phyloP scores from a whole-genome alignment of 169 alveolate genomes.

The Pseudocohnilembus persalinus region DNA sequence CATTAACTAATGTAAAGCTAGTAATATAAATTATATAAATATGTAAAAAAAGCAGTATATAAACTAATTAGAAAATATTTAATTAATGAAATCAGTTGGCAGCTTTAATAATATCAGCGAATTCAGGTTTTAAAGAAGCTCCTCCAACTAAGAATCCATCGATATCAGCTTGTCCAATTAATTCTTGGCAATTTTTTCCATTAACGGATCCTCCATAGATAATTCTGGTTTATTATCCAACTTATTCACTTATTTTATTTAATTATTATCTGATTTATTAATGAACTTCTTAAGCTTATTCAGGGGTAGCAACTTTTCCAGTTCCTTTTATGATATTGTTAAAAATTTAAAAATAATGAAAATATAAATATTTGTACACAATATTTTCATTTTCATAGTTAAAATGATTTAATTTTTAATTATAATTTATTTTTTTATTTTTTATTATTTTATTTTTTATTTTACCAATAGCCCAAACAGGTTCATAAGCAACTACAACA shows the following conservation, averaged over 20 bases:
- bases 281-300: conserved; percentile 97
- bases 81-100: conserved; percentile 3
- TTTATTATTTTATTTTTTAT: too few relatives aligned
- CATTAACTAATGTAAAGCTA: too few relatives aligned
- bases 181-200: conserved; percentile 93
- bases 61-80: too few relatives aligned
- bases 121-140: conserved; percentile 96
- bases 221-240: conserved; percentile 89
- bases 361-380: too few relatives aligned
- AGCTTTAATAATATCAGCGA: conserved; percentile 91
- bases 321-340: conserved; percentile 55
- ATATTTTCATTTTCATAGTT: too few relatives aligned
- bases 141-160: conserved; percentile 99
- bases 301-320: conserved; percentile 97
- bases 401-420: too few relatives aligned
- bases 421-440: too few relatives aligned
- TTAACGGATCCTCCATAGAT: conserved; percentile 99
- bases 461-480: conserved; percentile 99
- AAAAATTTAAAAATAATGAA: too few relatives aligned
- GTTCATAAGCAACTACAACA: conserved; percentile 98
- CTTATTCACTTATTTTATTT: conserved; percentile 81
- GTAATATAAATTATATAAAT: too few relatives aligned
- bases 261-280: conserved; percentile 84
- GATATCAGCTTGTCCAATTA: conserved; percentile 90
- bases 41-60: too few relatives aligned